Base-by-base conservation (phyloP, 108 stramenopile species). In the Skeletonema tropicum region DNA sequence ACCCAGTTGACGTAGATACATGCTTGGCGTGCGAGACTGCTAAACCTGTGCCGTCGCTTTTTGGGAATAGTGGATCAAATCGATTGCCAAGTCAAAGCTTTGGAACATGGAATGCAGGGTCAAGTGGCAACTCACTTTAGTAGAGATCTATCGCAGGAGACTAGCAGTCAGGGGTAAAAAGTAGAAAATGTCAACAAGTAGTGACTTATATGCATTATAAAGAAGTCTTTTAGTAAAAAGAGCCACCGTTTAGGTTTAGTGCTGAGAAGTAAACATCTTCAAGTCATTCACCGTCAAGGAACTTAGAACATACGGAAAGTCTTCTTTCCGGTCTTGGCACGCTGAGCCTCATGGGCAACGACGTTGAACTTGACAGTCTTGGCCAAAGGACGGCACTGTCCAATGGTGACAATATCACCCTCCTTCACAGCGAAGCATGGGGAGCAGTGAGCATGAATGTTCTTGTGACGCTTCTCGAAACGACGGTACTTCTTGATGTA, bases 391-490 rank as follows among this genome's bases (percentile, higher is more conserved):
- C 99, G 97, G 97, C 99, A 99, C 89, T 99, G 98, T 75, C 99
- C 99, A 78, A 99, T 87, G 45, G 98, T 99, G 66, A 99, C 98
- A 83, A 99, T 92, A 88, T 99, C 99, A 59, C 99, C 99, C 64
- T 99, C 98, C 88, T 97, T 97, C 63, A 99, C 96, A 61, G 83
- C 83, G 92, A 99, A 99, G 85, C 93, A 94, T 59, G 99, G 99
- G 66, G 94, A 92, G 89, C 95, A 94, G 93, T 99, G 99, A 58
- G 95, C 99, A 30, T 97, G 88, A 76, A 99, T 86, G 92, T 98
- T 99, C 89, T 92, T 99, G 97, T 99, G 99, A 76, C 98, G 90
- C 93, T 99, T 99, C 87, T 98, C 98, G 85, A 96, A 99, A 87
- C 99, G 97, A 88, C 97, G 93, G 97, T 99, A 99, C 94, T 99